Base-by-base conservation (phyloP, 73 alveolate genomes). In the Paramecium octaurelia region DNA sequence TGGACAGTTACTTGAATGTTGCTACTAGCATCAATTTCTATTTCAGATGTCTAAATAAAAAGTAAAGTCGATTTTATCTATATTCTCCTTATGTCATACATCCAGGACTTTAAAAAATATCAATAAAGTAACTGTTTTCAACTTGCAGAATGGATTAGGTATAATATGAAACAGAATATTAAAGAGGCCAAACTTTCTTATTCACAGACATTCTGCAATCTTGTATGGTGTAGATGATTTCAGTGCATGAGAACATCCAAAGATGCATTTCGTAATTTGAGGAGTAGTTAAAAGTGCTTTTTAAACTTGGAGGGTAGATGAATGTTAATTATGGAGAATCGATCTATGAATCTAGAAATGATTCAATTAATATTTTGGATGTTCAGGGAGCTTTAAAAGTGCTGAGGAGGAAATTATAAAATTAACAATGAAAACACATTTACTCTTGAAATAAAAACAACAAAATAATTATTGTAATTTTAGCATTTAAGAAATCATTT, bases 271-370 rank as follows among this genome's bases (percentile, higher is more conserved):
- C 20, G 31, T 9, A 11, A 24, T 44, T 80, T 23, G 75, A 40
- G 2, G 43, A 80, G 12, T 40, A 34, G 8, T 23, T 80, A 24
- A 48, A 80, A 20, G 29, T 80, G 20, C 48, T 80, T 9, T 42
- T 80, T 80, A 80, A 80, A 46, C 4, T 80, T n/a, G 70, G 57
- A 24, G 91, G 91, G 11, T 23, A 24, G 6, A 4, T 80, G 31
- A 80, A 80, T 80, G 75, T 80, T 8, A 80, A 46, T 80, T 80
- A 80, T 80, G 91, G 91, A 46, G 75, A 80, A 48, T 44, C 91
- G 1, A 24, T 80, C 18, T 80, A 20, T 80, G 91, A 80, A 46
- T 80, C 91, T 31, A 80, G 91, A 64, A 31, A 80, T 48, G 91
- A 80, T 80, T 31, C 46, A 23, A 24, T 80, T 2, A 42, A 21